A percentile compares a stretch with the other conserved stretches of the same genome.
These are phyloP conservation scores for Asterophora parasitica DNA, from an alignment of 768 basidiomycete genomes.

Conservation along the genomic window DNA sequence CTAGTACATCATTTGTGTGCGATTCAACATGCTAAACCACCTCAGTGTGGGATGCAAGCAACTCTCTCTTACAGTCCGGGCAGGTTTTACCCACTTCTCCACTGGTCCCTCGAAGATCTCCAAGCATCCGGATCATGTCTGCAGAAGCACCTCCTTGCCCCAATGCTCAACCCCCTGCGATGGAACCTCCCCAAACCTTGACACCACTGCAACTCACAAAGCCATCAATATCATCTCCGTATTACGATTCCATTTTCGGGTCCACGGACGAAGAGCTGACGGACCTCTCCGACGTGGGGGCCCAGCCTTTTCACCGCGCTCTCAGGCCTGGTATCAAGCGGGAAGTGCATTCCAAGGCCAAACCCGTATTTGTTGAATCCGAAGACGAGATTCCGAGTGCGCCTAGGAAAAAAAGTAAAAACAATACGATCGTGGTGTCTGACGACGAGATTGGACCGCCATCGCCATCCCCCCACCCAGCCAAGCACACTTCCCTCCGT, in stretches of 20 bases:
- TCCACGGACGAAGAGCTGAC: constrained; percentile 22
- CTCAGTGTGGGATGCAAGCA: constrained; percentile 13
- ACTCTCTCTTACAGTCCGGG: constrained; percentile 8
- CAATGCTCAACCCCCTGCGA: background rate
- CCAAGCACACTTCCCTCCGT: too few species aligned
- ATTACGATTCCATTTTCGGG: constrained; percentile 19
- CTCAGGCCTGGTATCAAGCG: background rate
- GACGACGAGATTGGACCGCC: constrained; percentile 9
- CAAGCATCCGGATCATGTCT: background rate
- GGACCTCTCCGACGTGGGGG: constrained; percentile 19
- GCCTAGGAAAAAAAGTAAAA: constrained; percentile 6
- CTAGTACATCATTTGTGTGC: background rate
- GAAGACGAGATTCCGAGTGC: constrained; percentile 9
- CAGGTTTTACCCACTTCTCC: constrained; percentile 11
- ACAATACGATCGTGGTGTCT: constrained; percentile 11
- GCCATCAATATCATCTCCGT: constrained; percentile 2
- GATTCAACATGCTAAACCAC: background rate
- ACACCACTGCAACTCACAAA: background rate
- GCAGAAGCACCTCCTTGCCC: background rate
- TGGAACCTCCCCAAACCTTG: background rate
- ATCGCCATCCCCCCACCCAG: background rate
- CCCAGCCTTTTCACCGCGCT: background rate
- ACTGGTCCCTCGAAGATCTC: constrained; percentile 4
- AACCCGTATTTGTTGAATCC: constrained; percentile 6
- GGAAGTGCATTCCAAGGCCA: background rate